Percentiles rank a stretch among this genome's conserved stretches.
Evolutionary conservation across 2,329 filamentous ascomycete species (phyloP).

Genomic region (Cyclaneusma minus): DNA sequence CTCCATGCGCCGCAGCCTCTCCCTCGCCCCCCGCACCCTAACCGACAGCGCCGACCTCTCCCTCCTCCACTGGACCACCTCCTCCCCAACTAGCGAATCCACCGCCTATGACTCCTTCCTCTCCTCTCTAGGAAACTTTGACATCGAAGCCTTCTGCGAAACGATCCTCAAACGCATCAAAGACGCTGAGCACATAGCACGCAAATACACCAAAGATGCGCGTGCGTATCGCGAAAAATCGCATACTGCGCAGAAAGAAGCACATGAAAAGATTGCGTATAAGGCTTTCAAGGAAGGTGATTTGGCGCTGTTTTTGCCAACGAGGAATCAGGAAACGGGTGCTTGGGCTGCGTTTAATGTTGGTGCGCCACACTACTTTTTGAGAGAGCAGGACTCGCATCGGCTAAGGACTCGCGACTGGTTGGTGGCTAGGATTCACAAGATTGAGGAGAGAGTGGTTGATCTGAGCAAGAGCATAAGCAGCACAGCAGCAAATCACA

Average conservation of each 20-base stretch:
- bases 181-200: slow-evolving; percentile 82
- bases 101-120: slow-evolving; percentile 69
- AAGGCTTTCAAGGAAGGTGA: slow-evolving; percentile 94
- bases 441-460: slow-evolving; percentile 84
- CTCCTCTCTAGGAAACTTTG: slow-evolving; percentile 58
- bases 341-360: slow-evolving; percentile 99
- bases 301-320: slow-evolving; percentile 84
- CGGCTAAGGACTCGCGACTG: slow-evolving; percentile 75
- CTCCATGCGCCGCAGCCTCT: slow-evolving; percentile 33
- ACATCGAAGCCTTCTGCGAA: slow-evolving; percentile 72
- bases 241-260: slow-evolving; percentile 64
- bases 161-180: slow-evolving; percentile 79
- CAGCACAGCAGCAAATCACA: slow-evolving; percentile 10
- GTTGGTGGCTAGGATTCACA: slow-evolving; percentile 87
- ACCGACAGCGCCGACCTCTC: slow-evolving; percentile 52
- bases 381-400: slow-evolving; percentile 83
- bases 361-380: slow-evolving; percentile 90
- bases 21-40: slow-evolving; percentile 33
- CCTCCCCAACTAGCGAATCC: slow-evolving; percentile 41
- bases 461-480: slow-evolving; percentile 68
- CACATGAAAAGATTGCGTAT: slow-evolving; percentile 92
- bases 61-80: slow-evolving; percentile 71
- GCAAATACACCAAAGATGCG: slow-evolving; percentile 85
- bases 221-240: slow-evolving; percentile 78
- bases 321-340: slow-evolving; percentile 81